Evolutionary conservation across 768 basidiomycete genomes (phyloP).

Genomic region (Botryobasidium botryosum): DNA sequence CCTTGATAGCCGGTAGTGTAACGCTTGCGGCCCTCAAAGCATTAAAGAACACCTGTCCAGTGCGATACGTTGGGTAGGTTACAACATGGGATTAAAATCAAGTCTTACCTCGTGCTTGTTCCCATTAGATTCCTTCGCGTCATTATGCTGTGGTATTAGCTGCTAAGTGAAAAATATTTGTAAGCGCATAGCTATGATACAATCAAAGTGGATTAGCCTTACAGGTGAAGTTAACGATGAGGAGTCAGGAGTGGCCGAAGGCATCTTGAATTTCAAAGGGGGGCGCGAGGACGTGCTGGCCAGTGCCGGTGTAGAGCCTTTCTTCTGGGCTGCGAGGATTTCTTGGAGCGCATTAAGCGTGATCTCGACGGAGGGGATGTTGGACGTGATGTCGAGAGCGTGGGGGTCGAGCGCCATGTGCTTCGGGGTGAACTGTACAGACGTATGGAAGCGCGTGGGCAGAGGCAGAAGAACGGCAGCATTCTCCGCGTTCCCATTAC

Average conservation of each 20-base stretch:
- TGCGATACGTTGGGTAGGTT: not conserved
- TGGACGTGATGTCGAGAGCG: slow-evolving; percentile 31
- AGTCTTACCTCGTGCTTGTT: not conserved
- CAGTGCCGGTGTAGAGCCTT: not conserved
- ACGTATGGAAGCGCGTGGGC: slow-evolving; percentile 28
- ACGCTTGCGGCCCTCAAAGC: not conserved
- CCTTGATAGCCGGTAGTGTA: not conserved
- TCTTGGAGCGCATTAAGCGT: slow-evolving; percentile 29
- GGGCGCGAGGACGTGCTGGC: no score
- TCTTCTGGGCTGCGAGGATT: slow-evolving; percentile 15
- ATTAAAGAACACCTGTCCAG: not conserved
- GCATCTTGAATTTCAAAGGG: no score
- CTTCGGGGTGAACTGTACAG: slow-evolving; percentile 41
- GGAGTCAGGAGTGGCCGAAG: no score
- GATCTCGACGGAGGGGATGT: slow-evolving; percentile 30
- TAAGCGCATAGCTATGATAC: no score
- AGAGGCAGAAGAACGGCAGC: not conserved
- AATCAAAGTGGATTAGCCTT: no score
- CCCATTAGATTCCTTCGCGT: no score
- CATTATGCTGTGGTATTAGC: no score
- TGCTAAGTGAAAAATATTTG: no score
- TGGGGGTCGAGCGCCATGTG: slow-evolving; percentile 35
- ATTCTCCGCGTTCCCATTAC: not conserved
- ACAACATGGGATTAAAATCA: not conserved
- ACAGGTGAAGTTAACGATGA: no score